Evolutionary conservation across 169 alveolate genomes (phyloP).

Genomic region (Cryptosporidium parvum): DNA sequence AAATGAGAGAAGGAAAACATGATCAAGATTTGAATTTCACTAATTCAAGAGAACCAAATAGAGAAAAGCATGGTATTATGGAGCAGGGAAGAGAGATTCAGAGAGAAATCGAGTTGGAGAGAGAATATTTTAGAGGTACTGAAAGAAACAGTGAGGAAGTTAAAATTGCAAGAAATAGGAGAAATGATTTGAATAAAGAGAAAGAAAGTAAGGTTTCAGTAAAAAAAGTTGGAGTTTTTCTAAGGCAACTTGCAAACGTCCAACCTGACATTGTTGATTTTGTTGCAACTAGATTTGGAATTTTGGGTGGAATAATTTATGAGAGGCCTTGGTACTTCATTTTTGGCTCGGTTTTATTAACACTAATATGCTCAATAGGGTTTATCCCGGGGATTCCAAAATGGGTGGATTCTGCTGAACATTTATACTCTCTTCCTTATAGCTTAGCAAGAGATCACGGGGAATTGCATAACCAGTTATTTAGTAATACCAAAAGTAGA

Average conservation of each 20-base stretch:
- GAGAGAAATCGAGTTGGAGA: conserved; percentile 4
- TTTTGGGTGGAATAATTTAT: conserved; percentile 62
- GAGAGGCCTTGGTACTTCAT: conserved; percentile 70
- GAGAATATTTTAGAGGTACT: neutral
- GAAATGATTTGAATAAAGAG: neutral
- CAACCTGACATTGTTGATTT: conserved; percentile 75
- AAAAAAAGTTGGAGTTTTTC: conserved; percentile 36
- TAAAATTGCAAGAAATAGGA: neutral
- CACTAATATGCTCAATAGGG: conserved; percentile 75
- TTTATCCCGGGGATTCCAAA: conserved; percentile 80
- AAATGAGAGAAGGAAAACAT: conserved; percentile 9
- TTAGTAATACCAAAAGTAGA: conserved; percentile 80
- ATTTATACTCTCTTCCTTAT: conserved; percentile 81
- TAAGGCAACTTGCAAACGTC: conserved; percentile 59
- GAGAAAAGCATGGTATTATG: neutral
- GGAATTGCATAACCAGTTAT: conserved; percentile 73
- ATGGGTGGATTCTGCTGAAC: conserved; percentile 83
- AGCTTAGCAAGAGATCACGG: conserved; percentile 82
- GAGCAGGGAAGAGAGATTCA: neutral
- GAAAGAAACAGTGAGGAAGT: neutral
- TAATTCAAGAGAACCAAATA: neutral
- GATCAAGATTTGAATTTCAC: neutral
- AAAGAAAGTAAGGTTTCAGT: neutral
- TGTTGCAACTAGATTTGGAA: conserved; percentile 61
- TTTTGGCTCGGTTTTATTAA: conserved; percentile 33